A percentile compares a stretch with the other conserved stretches of the same genome.
Conservation (phyloP, 805 yeast genomes). For the Suhomyces kilbournensis region DNA sequence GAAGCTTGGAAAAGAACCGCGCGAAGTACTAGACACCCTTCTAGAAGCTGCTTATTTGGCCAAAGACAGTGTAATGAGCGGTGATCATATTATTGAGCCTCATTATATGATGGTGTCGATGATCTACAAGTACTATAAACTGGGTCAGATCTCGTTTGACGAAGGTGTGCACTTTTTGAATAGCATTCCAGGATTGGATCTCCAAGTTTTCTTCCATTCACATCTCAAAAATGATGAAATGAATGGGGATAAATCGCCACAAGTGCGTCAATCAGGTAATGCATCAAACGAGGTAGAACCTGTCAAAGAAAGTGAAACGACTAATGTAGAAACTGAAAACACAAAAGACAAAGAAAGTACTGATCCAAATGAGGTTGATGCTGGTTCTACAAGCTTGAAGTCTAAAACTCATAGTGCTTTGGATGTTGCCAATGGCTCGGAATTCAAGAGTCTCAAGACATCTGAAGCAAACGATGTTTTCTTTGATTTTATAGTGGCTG, state of each 20-base stretch:
- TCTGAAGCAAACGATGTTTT: constrained; percentile 19
- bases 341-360: constrained; percentile 14
- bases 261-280: neutral
- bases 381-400: constrained; percentile 2
- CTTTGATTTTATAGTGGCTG: constrained; percentile 38
- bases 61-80: constrained; percentile 29
- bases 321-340: neutral
- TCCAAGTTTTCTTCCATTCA: neutral
- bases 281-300: neutral
- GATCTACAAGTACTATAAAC: constrained; percentile 53
- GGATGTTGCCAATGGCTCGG: neutral
- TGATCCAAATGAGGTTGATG: neutral
- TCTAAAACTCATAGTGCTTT: constrained; percentile 4
- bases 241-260: neutral
- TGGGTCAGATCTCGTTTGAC: constrained; percentile 27
- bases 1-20: constrained; percentile 41
- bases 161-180: constrained; percentile 41
- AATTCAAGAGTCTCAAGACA: neutral
- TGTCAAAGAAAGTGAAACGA: neutral
- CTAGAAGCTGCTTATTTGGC: constrained; percentile 46
- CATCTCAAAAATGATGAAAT: neutral
- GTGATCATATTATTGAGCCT: constrained; percentile 71
- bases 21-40: constrained; percentile 39
- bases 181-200: constrained; percentile 30
- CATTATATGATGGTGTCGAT: constrained; percentile 63